Evolutionary conservation across 139 green algal species (phyloP).

Genomic region (Chlamydomonas sphaeroides): DNA sequence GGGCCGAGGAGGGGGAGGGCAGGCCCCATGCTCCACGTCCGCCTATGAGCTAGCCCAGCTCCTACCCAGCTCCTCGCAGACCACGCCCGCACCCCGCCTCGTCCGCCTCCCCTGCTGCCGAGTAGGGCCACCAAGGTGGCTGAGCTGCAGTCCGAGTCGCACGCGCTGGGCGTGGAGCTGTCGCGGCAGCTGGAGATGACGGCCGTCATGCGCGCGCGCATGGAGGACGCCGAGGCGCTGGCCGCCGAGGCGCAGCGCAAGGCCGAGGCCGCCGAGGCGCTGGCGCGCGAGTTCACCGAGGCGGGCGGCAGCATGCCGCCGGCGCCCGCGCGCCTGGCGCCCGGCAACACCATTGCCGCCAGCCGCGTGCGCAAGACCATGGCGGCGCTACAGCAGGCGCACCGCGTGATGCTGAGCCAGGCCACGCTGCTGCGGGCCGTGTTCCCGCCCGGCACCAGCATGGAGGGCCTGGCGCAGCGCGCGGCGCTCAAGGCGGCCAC

Average conservation of each 20-base stretch:
- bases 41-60: too few relatives aligned
- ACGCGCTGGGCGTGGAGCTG: constrained; percentile 35
- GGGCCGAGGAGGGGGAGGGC: neutral
- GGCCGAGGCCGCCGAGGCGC: constrained; percentile 17
- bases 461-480: constrained; percentile 34
- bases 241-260: constrained; percentile 12
- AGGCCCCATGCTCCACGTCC: too few relatives aligned
- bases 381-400: constrained; percentile 33
- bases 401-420: constrained; percentile 39
- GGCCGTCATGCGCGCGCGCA: constrained; percentile 6
- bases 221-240: constrained; percentile 32
- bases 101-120: too few relatives aligned
- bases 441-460: constrained; percentile 33
- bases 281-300: constrained; percentile 28
- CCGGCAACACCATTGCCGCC: constrained; percentile 17
- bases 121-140: constrained; percentile 20
- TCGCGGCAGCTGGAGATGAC: constrained; percentile 27
- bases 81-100: too few relatives aligned
- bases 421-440: constrained; percentile 36
- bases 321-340: constrained; percentile 9
- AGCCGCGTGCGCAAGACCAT: constrained; percentile 42
- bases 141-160: constrained; percentile 35
- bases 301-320: constrained; percentile 15
- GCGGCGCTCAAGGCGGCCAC: constrained; percentile 6
- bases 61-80: too few relatives aligned